Base-by-base conservation (phyloP, 805 yeast species). In the Scheffersomyces stipitis region DNA sequence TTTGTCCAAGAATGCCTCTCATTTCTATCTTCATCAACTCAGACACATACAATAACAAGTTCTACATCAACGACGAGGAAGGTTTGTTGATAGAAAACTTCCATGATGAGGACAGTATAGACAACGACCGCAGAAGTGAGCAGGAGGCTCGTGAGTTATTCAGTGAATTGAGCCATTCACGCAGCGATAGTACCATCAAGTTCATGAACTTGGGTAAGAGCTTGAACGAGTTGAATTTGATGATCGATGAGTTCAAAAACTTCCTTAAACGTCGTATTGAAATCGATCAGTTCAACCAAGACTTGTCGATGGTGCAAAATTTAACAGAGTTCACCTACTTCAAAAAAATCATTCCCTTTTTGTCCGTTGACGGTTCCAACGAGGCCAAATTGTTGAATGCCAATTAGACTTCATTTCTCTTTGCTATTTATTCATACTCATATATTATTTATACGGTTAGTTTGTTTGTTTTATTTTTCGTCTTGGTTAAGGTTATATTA, bases 161-260 rank as follows among this genome's bases (percentile, higher is more conserved):
- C 15, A 14, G 18, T 26, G 15, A 14, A 17, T 4, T n/a, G 15
- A 15, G 15, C n/a, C 17, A 31, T 9, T 17, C 26, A 12, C 28
- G 17, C 18, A 31, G 24, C 14, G 18, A 28, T 4, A 33, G 34
- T 15, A n/a, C 28, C 10, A 37, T 46, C n/a, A 59, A 60, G 30
- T 47, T 52, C 44, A 42, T 55, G 9, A 58, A 54, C 28, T 48
- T 74, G 23, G 82, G 81, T 8, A 69, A 70, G 37, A 62, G 76
- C 6, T 48, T 79, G 34, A 74, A 71, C 46, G 85, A 78, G 46
- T 75, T 80, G 73, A 70, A 72, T 38, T 22, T 39, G 3, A 54
- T 65, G 28, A 72, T 76, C 15, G 63, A 65, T 10, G 80, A 75
- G 46, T 73, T 73, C 50, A 76, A 71, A 44, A 36, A 41, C 4